Evolutionary conservation across 2,329 filamentous ascomycete species (phyloP).

Genomic region (Botrytis sinoallii): DNA sequence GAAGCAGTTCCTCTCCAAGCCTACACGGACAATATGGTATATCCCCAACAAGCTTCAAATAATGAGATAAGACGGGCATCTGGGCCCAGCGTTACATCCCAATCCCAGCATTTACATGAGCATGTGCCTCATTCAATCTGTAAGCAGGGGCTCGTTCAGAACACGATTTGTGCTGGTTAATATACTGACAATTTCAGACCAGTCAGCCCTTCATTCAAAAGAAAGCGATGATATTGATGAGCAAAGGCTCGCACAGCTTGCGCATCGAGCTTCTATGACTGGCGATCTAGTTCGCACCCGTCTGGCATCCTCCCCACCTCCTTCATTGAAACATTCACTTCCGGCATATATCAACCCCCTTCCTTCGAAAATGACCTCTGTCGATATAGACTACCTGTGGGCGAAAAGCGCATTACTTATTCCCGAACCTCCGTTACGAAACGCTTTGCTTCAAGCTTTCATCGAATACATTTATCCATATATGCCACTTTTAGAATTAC

Average conservation of each 20-base stretch:
- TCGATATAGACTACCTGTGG: constrained; percentile 80
- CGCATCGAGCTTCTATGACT: constrained; percentile 31
- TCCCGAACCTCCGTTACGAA: constrained; percentile 67
- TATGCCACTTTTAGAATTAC: constrained; percentile 79
- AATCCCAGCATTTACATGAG: constrained; percentile 9
- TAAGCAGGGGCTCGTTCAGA: constrained; percentile 26
- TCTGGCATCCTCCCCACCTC: constrained; percentile 23
- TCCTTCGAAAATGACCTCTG: constrained; percentile 69
- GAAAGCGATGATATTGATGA: constrained; percentile 21
- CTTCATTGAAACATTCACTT: constrained; percentile 39
- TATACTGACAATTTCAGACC: constrained; percentile 28
- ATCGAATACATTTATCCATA: constrained; percentile 90
- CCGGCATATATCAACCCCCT: constrained; percentile 75
- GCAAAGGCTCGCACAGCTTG: constrained; percentile 21
- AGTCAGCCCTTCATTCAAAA: constrained; percentile 29
- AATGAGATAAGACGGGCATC: constrained; percentile 21
- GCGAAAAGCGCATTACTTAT: constrained; percentile 82
- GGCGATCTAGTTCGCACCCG: constrained; percentile 33
- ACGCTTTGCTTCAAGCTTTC: constrained; percentile 77
- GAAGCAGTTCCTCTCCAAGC: background rate
- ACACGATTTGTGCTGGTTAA: background rate
- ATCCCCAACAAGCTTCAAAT: constrained; percentile 33
- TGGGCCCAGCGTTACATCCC: background rate
- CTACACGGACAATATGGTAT: constrained; percentile 18
- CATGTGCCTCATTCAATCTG: constrained; percentile 37